phyloP scores from a whole-genome alignment of 768 basidiomycete genomes.

The Collybiopsis confluens region DNA sequence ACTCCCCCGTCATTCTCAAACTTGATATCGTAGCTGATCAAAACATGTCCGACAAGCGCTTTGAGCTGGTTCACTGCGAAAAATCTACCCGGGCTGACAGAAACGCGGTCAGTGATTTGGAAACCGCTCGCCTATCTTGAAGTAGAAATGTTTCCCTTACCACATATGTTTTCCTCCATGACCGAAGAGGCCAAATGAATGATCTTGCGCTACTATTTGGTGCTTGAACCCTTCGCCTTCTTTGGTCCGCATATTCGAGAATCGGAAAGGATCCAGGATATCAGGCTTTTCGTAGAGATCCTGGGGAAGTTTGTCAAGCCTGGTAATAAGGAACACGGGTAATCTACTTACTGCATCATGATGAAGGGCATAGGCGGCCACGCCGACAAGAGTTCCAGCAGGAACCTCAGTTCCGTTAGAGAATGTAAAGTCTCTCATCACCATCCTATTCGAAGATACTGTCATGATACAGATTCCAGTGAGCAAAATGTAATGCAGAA shows the following conservation, averaged over 20 bases:
- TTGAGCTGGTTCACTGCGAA: constrained; percentile 8
- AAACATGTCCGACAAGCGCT: constrained; percentile 8
- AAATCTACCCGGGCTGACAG: constrained; percentile 9
- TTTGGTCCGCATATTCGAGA: constrained; percentile 2
- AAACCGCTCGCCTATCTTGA: no score
- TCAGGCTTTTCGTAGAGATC: constrained; percentile 3
- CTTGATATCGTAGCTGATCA: constrained; percentile 14
- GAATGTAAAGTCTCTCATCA: constrained; percentile 11
- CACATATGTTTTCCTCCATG: constrained; percentile 15
- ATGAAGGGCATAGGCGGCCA: constrained; percentile 10
- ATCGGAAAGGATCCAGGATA: constrained; percentile 5
- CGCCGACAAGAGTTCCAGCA: constrained; percentile 7
- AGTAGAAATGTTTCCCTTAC: constrained; percentile 2
- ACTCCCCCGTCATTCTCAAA: constrained; percentile 8
- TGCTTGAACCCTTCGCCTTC: constrained; percentile 9
- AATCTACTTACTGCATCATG: constrained; percentile 9
- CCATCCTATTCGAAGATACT: constrained; percentile 12
- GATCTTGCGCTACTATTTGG: constrained; percentile 12
- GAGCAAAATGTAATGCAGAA: not conserved
- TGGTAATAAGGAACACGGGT: no score
- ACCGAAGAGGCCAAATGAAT: constrained; percentile 12
- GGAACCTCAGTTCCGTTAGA: constrained; percentile 15
- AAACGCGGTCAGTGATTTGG: not conserved
- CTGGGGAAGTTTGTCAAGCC: no score
- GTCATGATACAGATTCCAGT: constrained; percentile 11